These are phyloP conservation scores for Myxozyma neglecta DNA, from an alignment of 805 yeast species.

Conservation along the genomic window DNA sequence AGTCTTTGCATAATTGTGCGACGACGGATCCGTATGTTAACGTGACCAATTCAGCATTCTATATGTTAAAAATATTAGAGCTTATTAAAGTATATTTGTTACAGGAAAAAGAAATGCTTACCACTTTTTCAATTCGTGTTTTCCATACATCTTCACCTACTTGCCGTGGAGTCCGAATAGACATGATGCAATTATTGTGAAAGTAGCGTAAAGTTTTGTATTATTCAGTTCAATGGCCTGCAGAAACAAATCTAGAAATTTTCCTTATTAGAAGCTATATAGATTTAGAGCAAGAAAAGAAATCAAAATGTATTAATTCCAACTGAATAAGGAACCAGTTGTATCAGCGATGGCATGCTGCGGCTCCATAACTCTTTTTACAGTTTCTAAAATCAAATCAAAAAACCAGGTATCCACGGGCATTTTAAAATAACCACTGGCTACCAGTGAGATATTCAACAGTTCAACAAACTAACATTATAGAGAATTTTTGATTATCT, in stretches of 20 bases:
- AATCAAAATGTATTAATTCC: background rate
- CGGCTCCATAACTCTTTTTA: background rate
- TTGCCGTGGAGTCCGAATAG: slow-evolving; percentile 45
- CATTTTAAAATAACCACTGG: too few species aligned
- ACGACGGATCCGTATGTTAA: slow-evolving; percentile 93
- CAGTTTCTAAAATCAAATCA: background rate
- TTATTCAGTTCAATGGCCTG: too few species aligned
- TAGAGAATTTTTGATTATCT: background rate
- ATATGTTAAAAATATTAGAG: slow-evolving; percentile 6
- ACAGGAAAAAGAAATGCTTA: slow-evolving; percentile 42
- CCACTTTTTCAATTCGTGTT: slow-evolving; percentile 78
- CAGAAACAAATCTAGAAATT: too few species aligned
- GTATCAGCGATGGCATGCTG: background rate
- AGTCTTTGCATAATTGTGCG: slow-evolving; percentile 84
- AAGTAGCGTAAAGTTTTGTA: background rate
- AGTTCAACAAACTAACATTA: background rate
- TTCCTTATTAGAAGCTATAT: background rate
- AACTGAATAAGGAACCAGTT: background rate
- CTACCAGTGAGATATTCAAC: too few species aligned
- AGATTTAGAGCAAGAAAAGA: background rate
- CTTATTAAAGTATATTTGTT: background rate
- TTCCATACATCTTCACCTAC: slow-evolving; percentile 92
- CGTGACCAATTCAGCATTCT: slow-evolving; percentile 92
- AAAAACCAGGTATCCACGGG: background rate
- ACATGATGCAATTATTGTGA: background rate